Evolutionary conservation across 2,329 filamentous ascomycete species (phyloP), one percentile per base, ranked within the genome.

Genomic region (Periconia digitata): DNA sequence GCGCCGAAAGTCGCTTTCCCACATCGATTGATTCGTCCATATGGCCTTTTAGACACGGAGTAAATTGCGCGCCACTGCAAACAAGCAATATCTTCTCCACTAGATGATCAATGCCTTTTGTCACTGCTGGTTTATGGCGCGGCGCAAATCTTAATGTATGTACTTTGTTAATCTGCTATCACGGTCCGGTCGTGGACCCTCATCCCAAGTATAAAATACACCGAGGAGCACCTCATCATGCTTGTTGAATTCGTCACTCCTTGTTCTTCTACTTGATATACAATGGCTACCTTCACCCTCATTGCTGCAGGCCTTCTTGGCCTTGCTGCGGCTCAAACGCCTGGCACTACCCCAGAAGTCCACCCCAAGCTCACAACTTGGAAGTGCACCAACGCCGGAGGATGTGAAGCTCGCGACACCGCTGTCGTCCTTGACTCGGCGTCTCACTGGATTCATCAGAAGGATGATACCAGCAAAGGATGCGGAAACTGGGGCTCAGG

Each of bases 311-410:
- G 62, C 27, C 51, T 71, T 18, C 40, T 68, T 32, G 59, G 59
- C 29, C 44, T 69, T 37, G 60, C 56, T 8, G 46, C 55, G 34
- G 67, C 68, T 16, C 68, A 72, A 46, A 60, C 65, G 3, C 60
- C 58, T 7, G 64, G 66, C 40, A 59, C 53, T 4, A 62, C 53
- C 8, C 47, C 72, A 5, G 79, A 82, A 56, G 70, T 73, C 20
- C 80, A 82, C 45, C 80, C 79, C 24, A 73, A 73, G 56, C 63
- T 83, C 43, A 74, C 70, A 3, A 82, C 79, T 2, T 80, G 72
- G 62, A 73, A 76, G 51, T 83, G 80, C 68, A 81, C 79, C 18
- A 76, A 73, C 24, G 66, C 62, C 3, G 68, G 69, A 7, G 80
- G 80, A 43, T 83, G 80, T 64, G 72, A 71, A 43, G 55, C 71